Evolutionary conservation across 768 basidiomycete species (phyloP), one percentile per base, ranked within the genome.

Genomic region (Tylopilus cervinicoccineus): DNA sequence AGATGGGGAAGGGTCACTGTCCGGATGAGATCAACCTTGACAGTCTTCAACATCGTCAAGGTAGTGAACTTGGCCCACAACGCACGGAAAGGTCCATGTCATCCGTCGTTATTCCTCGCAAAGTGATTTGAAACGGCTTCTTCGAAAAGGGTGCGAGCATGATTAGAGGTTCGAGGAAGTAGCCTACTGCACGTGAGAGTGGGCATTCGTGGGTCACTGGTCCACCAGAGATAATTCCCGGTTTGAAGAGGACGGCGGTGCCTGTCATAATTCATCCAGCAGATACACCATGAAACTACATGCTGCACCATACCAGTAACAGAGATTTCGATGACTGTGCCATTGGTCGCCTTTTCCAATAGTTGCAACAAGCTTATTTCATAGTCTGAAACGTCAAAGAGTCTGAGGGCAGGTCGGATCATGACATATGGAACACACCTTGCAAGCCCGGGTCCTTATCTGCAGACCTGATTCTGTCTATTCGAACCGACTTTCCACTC

Each of bases 361-460:
- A 98, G 70, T 38, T 95, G 76, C 36, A 99, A 68, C 22, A 97
- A 75, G 60, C 88, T 93, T 40, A 95, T 82, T 73, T 99, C 96
- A 67, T 85, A 95, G 67, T 98, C 94, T 91, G 58, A 27, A 10
- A 45, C 24, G 44, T 22, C 41, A 10, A 27, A 47, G 32, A 9
- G n/a, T 16, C 27, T 26, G 37, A 51, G 42, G 38, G 38, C 19
- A 27, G 10, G 12, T 36, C 2, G 23, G 19, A 27, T n/a, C n/a
- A 19, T 26, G 22, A 45, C n/a, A 36, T 41, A 32, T 13, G 38
- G 32, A 29, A 48, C 71, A 38, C 48, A 92, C 91, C 92, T 78
- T 83, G 73, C n/a, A 99, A 70, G 65, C 96, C 96, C 22, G 95
- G 94, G 65, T 98, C 88, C 60, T 93, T 93, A 69, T 97, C 93